phyloP scores from a whole-genome alignment of 2,329 filamentous ascomycete species.

The Metarhizium brunneum region DNA sequence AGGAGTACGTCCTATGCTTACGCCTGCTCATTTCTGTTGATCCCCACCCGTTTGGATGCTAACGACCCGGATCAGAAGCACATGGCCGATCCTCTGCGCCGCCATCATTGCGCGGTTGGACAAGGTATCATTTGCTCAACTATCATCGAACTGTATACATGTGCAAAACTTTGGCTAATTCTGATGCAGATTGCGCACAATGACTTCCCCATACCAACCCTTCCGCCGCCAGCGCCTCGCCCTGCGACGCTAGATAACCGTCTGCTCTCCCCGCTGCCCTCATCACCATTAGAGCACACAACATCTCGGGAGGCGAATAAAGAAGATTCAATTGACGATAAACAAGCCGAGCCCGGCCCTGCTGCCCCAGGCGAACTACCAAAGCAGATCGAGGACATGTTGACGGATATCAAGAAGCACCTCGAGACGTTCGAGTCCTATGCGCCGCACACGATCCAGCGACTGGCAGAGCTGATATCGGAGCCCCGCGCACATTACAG shows the following conservation, averaged over 20 bases:
- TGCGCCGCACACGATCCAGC: conserved; percentile 88
- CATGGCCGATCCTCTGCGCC: conserved; percentile 60
- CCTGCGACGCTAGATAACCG: conserved; percentile 4
- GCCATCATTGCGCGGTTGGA: conserved; percentile 61
- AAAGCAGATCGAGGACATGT: conserved; percentile 51
- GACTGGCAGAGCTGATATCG: conserved; percentile 78
- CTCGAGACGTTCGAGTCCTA: conserved; percentile 61
- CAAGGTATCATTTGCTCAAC: conserved; percentile 29
- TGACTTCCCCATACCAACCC: conserved; percentile 63
- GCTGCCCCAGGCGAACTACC: conserved; percentile 44
- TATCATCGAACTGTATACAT: not conserved
- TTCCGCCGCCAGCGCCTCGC: conserved; percentile 31
- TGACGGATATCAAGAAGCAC: conserved; percentile 50
- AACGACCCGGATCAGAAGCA: conserved; percentile 40
- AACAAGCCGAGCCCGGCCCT: conserved; percentile 23
- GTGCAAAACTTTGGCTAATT: conserved; percentile 2
- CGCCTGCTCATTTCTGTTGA: conserved; percentile 7
- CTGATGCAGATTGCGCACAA: conserved; percentile 57
- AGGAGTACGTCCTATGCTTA: conserved; percentile 37
- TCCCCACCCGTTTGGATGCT: conserved; percentile 11
- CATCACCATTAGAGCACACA: conserved; percentile 31
- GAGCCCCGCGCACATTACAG: conserved; percentile 70
- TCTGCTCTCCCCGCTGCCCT: conserved; percentile 34
- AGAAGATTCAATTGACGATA: conserved; percentile 50
- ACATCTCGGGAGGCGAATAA: conserved; percentile 55